phyloP scores from a whole-genome alignment of 305 asterid species.

The Fraxinus paxiana region DNA sequence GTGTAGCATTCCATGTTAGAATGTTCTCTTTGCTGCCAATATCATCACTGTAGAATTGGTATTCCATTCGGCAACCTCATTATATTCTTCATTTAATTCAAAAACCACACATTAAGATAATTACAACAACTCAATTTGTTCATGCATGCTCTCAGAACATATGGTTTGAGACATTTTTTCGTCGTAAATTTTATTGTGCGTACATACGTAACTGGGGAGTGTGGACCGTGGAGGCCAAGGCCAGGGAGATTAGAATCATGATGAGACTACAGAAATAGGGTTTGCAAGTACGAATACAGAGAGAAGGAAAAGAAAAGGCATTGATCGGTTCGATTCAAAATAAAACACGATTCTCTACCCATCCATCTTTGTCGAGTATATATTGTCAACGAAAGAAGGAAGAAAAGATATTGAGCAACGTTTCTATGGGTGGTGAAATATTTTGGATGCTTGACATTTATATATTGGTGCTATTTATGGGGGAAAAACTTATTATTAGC shows the following conservation, averaged over 20 bases:
- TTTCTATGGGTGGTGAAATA: not conserved
- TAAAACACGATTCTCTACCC: not conserved
- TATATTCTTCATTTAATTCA: not conserved
- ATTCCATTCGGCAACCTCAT: not conserved
- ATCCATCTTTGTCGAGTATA: not conserved
- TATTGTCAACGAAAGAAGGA: not conserved
- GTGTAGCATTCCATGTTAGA: not conserved
- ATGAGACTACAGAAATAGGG: not conserved
- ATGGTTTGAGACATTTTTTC: not conserved
- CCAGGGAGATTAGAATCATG: not conserved
- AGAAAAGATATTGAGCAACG: not conserved
- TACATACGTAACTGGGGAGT: not conserved
- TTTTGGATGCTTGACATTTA: not conserved
- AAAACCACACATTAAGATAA: not conserved
- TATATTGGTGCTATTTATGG: not conserved
- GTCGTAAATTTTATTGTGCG: not conserved
- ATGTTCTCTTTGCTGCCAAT: not conserved
- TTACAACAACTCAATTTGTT: not conserved
- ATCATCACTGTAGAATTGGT: not conserved
- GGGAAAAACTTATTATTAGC: not conserved
- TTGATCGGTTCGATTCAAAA: not conserved
- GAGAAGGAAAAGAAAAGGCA: not conserved
- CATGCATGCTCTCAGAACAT: not conserved
- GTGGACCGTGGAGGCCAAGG: not conserved
- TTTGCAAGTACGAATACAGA: not conserved